Conservation (phyloP, 2,329 filamentous ascomycete genomes). For the Pestalotiopsis sp. region DNA sequence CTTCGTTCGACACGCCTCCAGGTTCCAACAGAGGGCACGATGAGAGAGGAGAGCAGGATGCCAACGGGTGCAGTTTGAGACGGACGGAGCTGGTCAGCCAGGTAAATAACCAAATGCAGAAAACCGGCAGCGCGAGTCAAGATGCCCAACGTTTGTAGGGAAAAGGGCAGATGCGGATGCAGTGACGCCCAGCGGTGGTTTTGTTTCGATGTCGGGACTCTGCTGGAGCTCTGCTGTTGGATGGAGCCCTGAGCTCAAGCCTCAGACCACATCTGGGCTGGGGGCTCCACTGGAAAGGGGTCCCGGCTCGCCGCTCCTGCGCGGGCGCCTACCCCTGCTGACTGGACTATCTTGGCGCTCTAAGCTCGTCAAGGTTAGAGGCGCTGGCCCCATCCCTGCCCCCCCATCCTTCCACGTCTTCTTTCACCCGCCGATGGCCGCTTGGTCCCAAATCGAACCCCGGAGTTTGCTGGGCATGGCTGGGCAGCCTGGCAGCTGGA, state of each 20-base stretch:
- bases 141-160: slow-evolving; percentile 18
- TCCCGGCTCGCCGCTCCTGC: neutral
- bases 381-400: neutral
- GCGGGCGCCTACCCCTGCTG: neutral
- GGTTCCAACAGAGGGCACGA: neutral
- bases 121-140: neutral
- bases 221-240: slow-evolving; percentile 1
- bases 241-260: neutral
- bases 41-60: neutral
- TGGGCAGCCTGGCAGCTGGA: slow-evolving; percentile 1
- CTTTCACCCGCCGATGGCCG: neutral
- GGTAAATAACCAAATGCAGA: neutral
- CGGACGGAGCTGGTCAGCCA: neutral
- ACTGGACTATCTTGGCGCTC: neutral
- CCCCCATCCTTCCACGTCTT: neutral
- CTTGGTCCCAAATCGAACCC: neutral
- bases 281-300: neutral
- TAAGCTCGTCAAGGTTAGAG: neutral
- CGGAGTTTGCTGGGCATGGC: neutral
- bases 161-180: slow-evolving; percentile 22
- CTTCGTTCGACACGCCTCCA: neutral
- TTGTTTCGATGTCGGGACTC: neutral
- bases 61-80: neutral
- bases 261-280: neutral
- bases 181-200: slow-evolving; percentile 2